These are phyloP conservation scores for Hymenochaete sp. DNA, from an alignment of 1,284 basidiomycete genomes.

Conservation along the genomic window DNA sequence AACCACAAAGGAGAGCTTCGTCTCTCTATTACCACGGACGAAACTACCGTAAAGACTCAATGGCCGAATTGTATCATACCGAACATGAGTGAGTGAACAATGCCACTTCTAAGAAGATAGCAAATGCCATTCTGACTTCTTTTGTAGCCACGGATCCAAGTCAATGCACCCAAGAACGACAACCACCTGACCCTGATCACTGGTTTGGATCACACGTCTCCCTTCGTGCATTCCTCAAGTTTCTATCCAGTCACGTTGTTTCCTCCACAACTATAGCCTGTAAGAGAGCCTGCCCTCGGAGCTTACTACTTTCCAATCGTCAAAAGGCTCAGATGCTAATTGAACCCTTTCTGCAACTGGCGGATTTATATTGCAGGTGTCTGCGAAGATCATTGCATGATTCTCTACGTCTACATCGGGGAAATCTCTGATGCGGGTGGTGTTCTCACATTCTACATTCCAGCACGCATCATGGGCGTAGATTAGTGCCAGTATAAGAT, in stretches of 20 bases:
- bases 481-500: slow-evolving; percentile 10
- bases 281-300: slow-evolving; percentile 30
- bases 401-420: slow-evolving; percentile 86
- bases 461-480: slow-evolving; percentile 31
- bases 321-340: not conserved
- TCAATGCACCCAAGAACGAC: slow-evolving; percentile 3
- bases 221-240: slow-evolving; percentile 72
- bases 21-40: slow-evolving; percentile 61
- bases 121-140: not conserved
- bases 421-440: slow-evolving; percentile 75
- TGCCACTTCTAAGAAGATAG: no score
- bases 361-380: slow-evolving; percentile 44
- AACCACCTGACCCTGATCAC: slow-evolving; percentile 37
- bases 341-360: not conserved
- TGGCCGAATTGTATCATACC: slow-evolving; percentile 75
- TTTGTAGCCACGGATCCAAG: slow-evolving; percentile 16
- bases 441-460: slow-evolving; percentile 85
- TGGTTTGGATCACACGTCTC: slow-evolving; percentile 64
- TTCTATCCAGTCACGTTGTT: slow-evolving; percentile 77
- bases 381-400: slow-evolving; percentile 78
- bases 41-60: slow-evolving; percentile 67
- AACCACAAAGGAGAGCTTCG: slow-evolving; percentile 58
- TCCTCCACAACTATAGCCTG: slow-evolving; percentile 83
- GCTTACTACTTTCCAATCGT: not conserved
- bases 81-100: slow-evolving; percentile 42